Conservation (phyloP, 495 filamentous ascomycete species). For the Geoglossum glabrum region DNA sequence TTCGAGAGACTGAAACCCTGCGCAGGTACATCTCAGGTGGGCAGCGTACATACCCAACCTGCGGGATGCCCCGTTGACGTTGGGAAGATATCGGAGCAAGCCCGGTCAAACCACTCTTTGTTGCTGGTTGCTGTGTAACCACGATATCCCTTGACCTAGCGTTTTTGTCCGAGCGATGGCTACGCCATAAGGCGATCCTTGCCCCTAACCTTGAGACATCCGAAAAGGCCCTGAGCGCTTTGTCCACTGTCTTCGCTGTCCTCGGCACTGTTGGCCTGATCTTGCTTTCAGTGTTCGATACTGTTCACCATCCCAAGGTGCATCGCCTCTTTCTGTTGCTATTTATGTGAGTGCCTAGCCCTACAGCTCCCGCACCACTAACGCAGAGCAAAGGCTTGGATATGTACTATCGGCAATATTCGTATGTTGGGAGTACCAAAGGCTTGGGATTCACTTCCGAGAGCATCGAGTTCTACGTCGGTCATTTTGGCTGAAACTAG, state of each 20-base stretch:
- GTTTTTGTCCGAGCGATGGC: constrained; percentile 61
- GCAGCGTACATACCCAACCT: neutral
- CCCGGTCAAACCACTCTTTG: constrained; percentile 68
- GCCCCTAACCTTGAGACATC: constrained; percentile 42
- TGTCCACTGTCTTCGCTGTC: constrained; percentile 53
- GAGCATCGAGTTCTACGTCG: constrained; percentile 16
- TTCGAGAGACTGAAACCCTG: neutral
- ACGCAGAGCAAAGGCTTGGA: constrained; percentile 9
- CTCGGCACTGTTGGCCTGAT: constrained; percentile 64
- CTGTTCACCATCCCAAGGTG: constrained; percentile 34
- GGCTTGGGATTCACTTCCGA: constrained; percentile 23
- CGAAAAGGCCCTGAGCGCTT: constrained; percentile 49
- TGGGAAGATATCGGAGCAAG: constrained; percentile 52
- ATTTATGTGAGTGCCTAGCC: constrained; percentile 17
- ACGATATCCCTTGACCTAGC: constrained; percentile 70
- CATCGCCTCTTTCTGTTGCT: constrained; percentile 65
- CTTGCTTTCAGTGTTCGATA: constrained; percentile 70
- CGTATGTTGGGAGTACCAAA: constrained; percentile 26
- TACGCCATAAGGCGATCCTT: constrained; percentile 56
- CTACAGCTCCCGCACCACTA: neutral
- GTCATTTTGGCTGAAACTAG: constrained; percentile 27
- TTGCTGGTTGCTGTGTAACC: constrained; percentile 57
- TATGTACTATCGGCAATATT: constrained; percentile 27
- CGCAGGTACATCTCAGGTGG: constrained; percentile 10
- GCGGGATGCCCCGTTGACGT: neutral